Conservation (phyloP, 352 stramenopile genomes). For the Globisporangium spinosum region DNA sequence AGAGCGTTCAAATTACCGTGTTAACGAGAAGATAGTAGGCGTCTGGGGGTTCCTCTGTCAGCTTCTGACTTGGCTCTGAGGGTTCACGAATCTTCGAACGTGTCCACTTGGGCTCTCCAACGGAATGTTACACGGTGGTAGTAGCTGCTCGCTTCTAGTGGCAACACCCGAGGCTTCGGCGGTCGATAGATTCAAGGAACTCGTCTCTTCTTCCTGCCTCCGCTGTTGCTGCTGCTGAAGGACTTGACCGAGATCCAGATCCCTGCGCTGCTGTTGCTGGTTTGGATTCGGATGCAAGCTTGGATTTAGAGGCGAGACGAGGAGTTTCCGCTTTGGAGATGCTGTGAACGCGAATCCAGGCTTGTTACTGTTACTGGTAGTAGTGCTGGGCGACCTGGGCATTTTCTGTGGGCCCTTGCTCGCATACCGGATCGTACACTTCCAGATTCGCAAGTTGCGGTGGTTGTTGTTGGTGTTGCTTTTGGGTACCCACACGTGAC, state of each 20-base stretch:
- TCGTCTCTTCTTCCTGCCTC: not conserved
- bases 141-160: not conserved
- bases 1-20: not conserved
- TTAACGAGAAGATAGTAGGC: not conserved
- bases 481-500: not conserved
- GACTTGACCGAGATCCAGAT: not conserved
- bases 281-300: not conserved
- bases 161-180: not conserved
- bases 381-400: not conserved
- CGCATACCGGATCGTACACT: constrained; percentile 37
- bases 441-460: constrained; percentile 12
- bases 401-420: constrained; percentile 23
- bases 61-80: not conserved
- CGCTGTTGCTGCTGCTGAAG: constrained; percentile 8
- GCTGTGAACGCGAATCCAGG: not conserved
- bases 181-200: not conserved
- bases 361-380: not conserved
- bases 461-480: not conserved
- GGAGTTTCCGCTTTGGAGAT: constrained; percentile 7
- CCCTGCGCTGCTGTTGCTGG: not conserved
- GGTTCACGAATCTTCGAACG: constrained; percentile 8
- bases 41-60: not conserved
- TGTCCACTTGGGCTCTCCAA: constrained; percentile 8
- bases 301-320: not conserved
- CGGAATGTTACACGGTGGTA: not conserved